A percentile compares a stretch with the other conserved stretches of the same genome.
Evolutionary conservation across 2,329 filamentous ascomycete genomes (phyloP).

Genomic region (Penicillium sp.): DNA sequence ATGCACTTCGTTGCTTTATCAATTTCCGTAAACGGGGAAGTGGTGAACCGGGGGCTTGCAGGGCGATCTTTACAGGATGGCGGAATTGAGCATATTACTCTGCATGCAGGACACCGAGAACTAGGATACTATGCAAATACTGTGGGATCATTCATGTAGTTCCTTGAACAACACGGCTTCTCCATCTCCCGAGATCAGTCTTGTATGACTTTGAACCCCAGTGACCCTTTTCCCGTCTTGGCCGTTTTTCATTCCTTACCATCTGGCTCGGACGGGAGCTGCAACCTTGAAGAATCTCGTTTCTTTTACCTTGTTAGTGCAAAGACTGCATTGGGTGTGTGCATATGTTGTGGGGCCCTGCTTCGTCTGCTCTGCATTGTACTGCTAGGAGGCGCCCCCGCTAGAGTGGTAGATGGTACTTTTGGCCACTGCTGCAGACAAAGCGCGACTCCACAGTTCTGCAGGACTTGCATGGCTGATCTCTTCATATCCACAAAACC

Average conservation of each 20-base stretch:
- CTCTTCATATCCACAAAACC: not conserved
- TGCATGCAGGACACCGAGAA: constrained; percentile 18
- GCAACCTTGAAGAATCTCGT: constrained; percentile 1
- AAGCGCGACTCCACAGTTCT: constrained; percentile 25
- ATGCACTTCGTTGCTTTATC: not conserved
- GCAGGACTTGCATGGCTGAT: constrained; percentile 17
- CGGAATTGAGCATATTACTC: constrained; percentile 17
- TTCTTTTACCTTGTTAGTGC: not conserved
- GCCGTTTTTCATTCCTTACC: not conserved
- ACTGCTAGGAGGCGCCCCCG: not conserved
- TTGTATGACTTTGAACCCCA: not conserved
- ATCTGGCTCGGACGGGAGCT: not conserved
- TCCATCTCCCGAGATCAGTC: constrained; percentile 3
- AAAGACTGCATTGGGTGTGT: not conserved
- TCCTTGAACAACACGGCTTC: not conserved
- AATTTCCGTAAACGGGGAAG: constrained; percentile 12
- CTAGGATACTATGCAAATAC: constrained; percentile 18
- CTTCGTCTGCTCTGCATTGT: not conserved
- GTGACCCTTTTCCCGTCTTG: not conserved
- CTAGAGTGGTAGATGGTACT: not conserved
- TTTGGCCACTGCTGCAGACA: constrained; percentile 4
- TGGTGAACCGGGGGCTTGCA: not conserved
- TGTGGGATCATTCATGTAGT: not conserved
- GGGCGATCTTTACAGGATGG: constrained; percentile 5
- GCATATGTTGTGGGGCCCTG: not conserved